These are phyloP conservation scores for Chaetomiaceae sp. DNA, from an alignment of 2,329 filamentous ascomycete genomes.

Conservation along the genomic window DNA sequence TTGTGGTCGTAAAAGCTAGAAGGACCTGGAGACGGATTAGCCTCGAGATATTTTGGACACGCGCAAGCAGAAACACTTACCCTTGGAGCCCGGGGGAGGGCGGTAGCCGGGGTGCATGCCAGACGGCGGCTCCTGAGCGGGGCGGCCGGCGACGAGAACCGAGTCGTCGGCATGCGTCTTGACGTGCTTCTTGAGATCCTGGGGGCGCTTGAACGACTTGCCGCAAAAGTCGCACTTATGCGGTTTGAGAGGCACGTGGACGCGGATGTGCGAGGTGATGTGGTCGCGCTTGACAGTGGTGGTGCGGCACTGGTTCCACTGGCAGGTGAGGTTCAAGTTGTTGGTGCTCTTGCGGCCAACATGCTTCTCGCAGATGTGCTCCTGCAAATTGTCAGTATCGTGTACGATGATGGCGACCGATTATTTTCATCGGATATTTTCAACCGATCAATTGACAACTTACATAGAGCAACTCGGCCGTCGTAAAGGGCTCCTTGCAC, in stretches of 20 bases:
- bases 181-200: slow-evolving; percentile 99
- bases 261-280: slow-evolving; percentile 97
- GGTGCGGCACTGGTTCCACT: slow-evolving; percentile 93
- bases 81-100: slow-evolving; percentile 45
- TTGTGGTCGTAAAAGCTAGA: slow-evolving; percentile 62
- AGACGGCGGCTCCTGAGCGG: slow-evolving; percentile 48
- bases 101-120: slow-evolving; percentile 50
- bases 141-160: slow-evolving; percentile 52
- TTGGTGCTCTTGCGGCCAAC: slow-evolving; percentile 99
- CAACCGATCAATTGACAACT: slow-evolving; percentile 29
- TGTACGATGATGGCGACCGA: too few species aligned
- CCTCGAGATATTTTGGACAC: slow-evolving; percentile 32
- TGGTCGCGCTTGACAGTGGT: slow-evolving; percentile 98
- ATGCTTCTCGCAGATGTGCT: slow-evolving; percentile 97
- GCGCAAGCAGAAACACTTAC: slow-evolving; percentile 35
- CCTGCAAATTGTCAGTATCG: slow-evolving; percentile 47
- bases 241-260: slow-evolving; percentile 97
- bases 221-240: slow-evolving; percentile 99
- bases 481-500: slow-evolving; percentile 55
- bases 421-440: neutral
- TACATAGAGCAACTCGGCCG: slow-evolving; percentile 58
- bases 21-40: slow-evolving; percentile 46
- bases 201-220: slow-evolving; percentile 98
- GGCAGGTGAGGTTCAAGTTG: slow-evolving; percentile 94
- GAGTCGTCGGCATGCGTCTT: slow-evolving; percentile 98